These are phyloP conservation scores for Candida ortonii DNA, from an alignment of 805 yeast species.

Conservation along the genomic window DNA sequence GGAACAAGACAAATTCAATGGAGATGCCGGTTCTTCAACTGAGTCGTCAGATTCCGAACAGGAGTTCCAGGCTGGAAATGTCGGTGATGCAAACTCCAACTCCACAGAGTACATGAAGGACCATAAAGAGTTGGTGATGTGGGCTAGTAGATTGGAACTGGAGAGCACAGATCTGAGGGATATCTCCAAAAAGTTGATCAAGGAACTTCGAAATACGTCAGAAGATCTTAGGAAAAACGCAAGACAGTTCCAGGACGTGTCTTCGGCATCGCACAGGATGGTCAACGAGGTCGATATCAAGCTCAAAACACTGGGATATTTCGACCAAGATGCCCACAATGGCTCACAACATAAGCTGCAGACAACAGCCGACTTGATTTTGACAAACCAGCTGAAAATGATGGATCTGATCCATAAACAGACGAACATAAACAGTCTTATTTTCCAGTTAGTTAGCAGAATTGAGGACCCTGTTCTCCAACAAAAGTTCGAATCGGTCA, in stretches of 20 bases:
- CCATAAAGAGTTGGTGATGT: slow-evolving; percentile 34
- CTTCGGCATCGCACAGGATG: slow-evolving; percentile 11
- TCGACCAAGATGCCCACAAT: neutral
- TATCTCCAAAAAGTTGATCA: slow-evolving; percentile 21
- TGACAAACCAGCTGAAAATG: slow-evolving; percentile 14
- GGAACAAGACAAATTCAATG: slow-evolving; percentile 5
- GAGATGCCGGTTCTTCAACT: slow-evolving; percentile 14
- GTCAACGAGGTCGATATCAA: slow-evolving; percentile 12
- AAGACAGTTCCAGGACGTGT: slow-evolving; percentile 9
- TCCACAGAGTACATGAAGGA: slow-evolving; percentile 15
- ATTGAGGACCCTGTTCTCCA: no score
- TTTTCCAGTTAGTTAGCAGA: neutral
- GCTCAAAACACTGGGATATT: slow-evolving; percentile 6
- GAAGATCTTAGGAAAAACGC: slow-evolving; percentile 8
- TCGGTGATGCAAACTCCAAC: neutral
- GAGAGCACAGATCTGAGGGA: slow-evolving; percentile 45
- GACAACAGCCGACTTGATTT: slow-evolving; percentile 9
- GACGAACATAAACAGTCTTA: slow-evolving; percentile 1
- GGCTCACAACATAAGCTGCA: slow-evolving; percentile 6
- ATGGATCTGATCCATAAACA: slow-evolving; percentile 8
- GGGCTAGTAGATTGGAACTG: slow-evolving; percentile 52
- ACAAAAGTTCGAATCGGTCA: no score
- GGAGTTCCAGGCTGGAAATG: neutral
- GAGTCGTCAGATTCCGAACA: slow-evolving; percentile 12
- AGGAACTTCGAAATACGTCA: slow-evolving; percentile 13